Evolutionary conservation across 108 stramenopile genomes (phyloP).

Genomic region (Nitzschia sp.): DNA sequence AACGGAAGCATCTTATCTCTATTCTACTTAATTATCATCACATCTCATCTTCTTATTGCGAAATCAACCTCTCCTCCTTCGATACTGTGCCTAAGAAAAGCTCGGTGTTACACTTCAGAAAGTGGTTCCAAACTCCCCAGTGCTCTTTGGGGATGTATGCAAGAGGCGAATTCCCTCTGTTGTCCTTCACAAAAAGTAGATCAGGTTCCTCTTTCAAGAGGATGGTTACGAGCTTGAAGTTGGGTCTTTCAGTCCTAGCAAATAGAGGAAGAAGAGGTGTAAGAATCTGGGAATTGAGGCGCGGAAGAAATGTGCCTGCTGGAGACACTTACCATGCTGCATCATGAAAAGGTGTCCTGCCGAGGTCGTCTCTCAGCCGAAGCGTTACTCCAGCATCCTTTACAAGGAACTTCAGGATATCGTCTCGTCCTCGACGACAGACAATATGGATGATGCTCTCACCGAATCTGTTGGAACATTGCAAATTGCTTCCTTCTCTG

Average conservation of each 20-base stretch:
- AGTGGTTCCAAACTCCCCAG: slow-evolving; percentile 72
- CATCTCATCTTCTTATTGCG: no score
- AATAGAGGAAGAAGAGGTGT: neutral
- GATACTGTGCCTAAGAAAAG: neutral
- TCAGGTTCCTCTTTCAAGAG: slow-evolving; percentile 45
- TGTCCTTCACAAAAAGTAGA: slow-evolving; percentile 57
- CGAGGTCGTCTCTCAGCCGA: slow-evolving; percentile 53
- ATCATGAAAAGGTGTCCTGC: slow-evolving; percentile 72
- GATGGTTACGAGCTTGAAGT: slow-evolving; percentile 39
- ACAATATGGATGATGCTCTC: slow-evolving; percentile 58
- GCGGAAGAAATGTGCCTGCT: neutral
- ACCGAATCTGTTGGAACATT: slow-evolving; percentile 52
- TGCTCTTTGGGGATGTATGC: slow-evolving; percentile 66
- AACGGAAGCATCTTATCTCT: no score
- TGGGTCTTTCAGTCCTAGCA: slow-evolving; percentile 27
- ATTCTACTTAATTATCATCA: no score
- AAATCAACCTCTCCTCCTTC: no score
- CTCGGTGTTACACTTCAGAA: slow-evolving; percentile 55
- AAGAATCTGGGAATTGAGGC: neutral
- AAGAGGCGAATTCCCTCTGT: slow-evolving; percentile 65
- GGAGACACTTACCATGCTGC: slow-evolving; percentile 39
- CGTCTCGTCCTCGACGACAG: slow-evolving; percentile 48
- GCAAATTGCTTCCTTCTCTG: slow-evolving; percentile 21
- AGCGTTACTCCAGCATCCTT: slow-evolving; percentile 21
- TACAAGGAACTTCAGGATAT: slow-evolving; percentile 36